Percentiles rank a stretch among this genome's conserved stretches.
These are phyloP conservation scores for Tieghemostelium lacteum DNA, from an alignment of 78 protist species.

Conservation along the genomic window DNA sequence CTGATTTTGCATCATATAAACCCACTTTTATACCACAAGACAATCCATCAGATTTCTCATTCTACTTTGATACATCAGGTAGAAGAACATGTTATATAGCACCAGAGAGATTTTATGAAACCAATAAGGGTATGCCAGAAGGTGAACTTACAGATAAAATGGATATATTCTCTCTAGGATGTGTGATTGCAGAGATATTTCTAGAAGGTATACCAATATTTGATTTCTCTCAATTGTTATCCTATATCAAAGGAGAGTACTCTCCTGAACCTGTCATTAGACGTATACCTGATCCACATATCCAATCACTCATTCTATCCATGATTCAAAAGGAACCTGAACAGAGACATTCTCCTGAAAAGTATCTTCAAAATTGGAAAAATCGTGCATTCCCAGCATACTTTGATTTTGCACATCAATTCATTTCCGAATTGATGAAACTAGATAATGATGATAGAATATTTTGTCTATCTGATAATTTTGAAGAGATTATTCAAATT, in stretches of 20 bases:
- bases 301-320: conserved; percentile 49
- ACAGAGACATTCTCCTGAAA: conserved; percentile 33
- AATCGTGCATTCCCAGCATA: conserved; percentile 43
- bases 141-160: conserved; percentile 53
- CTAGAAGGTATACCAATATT: conserved; percentile 85
- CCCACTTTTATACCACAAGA: conserved; percentile 87
- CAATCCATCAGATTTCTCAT: conserved; percentile 94
- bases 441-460: conserved; percentile 67
- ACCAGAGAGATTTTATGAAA: conserved; percentile 89
- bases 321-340: conserved; percentile 78
- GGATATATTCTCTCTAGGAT: conserved; percentile 93
- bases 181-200: conserved; percentile 86
- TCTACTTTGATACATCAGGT: conserved; percentile 91
- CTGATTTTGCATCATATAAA: conserved; percentile 87
- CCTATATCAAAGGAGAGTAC: conserved; percentile 73
- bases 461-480: conserved; percentile 29
- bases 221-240: conserved; percentile 76
- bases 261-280: conserved; percentile 53
- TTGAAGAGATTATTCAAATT: conserved; percentile 26
- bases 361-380: conserved; percentile 37
- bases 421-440: conserved; percentile 33
- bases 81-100: conserved; percentile 93
- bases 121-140: conserved; percentile 57
- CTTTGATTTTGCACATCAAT: conserved; percentile 57
- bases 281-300: conserved; percentile 78